These are phyloP conservation scores for Kurtzmaniella quercitrusa DNA, from an alignment of 1,139 yeast genomes.

Conservation along the genomic window DNA sequence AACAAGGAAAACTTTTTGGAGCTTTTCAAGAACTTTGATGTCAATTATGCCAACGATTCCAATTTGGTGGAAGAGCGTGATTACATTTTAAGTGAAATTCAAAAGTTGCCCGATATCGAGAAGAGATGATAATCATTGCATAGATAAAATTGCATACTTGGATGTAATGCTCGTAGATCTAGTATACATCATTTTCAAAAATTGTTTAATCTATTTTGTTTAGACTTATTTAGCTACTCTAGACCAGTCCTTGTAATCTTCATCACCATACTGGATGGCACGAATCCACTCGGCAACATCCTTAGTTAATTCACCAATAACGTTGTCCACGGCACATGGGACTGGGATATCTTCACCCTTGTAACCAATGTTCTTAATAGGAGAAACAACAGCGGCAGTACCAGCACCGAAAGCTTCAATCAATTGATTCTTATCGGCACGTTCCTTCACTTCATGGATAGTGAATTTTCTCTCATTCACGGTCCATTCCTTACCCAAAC, in stretches of 20 bases:
- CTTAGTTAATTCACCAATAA: conserved; percentile 72
- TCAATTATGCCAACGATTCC: conserved; percentile 61
- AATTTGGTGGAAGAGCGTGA: conserved; percentile 75
- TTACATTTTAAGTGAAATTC: conserved; percentile 73
- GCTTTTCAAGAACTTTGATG: conserved; percentile 65
- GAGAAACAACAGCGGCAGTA: conserved; percentile 95
- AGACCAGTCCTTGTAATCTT: conserved; percentile 60
- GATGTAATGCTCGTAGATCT: too few relatives aligned
- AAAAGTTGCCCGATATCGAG: conserved; percentile 53
- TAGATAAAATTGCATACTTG: not conserved
- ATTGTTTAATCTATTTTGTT: not conserved
- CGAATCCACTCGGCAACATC: conserved; percentile 79
- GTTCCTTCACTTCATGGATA: conserved; percentile 74
- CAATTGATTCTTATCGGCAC: conserved; percentile 73
- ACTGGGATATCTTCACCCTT: conserved; percentile 66
- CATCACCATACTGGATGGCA: conserved; percentile 84
- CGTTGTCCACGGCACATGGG: conserved; percentile 74
- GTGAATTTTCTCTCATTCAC: conserved; percentile 79
- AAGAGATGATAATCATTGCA: conserved; percentile 11
- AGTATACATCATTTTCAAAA: too few relatives aligned
- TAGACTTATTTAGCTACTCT: conserved; percentile 35
- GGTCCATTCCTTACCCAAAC: conserved; percentile 72
- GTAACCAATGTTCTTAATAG: conserved; percentile 84
- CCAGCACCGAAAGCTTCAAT: conserved; percentile 97
- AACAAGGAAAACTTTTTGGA: conserved; percentile 73